Evolutionary conservation across 352 stramenopile genomes (phyloP), one percentile per base, ranked within the genome.

Genomic region (Globisporangium alternatum): DNA sequence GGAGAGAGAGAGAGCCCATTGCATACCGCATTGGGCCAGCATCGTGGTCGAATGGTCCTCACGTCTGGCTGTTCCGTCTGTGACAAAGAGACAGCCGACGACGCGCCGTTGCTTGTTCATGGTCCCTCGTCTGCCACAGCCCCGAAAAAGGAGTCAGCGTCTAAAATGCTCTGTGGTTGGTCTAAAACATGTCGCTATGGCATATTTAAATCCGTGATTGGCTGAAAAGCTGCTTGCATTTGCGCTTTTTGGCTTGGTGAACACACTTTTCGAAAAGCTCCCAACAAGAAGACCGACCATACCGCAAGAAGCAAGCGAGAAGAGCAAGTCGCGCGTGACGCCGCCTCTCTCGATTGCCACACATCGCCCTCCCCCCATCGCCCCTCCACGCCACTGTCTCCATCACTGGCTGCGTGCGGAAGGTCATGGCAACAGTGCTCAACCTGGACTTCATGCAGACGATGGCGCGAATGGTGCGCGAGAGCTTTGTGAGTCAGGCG

Each of bases 401-500:
- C 9, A 13, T 13, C 15, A 25, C n/a, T 3, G 51, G 30, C 60
- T 43, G 47, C 6, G 37, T 31, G 39, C 22, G 43, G n/a, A 25
- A 22, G 61, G 52, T 48, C 37, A 90, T 90, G 81, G 78, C 71
- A 43, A 61, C 77, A 2, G 69, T 83, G 67, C 71, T 90, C 47
- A 83, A 88, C 64, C 73, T 89, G 41, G 80, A 82, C 56, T 79
- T 77, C 44, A 75, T 92, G 61, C 76, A 92, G 65, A 74, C 72
- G 61, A 76, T 90, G 67, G 76, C 80, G 41, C 68, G 77, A 41
- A 75, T 83, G 37, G 70, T 92, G 51, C 80, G 80, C 51, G 67
- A 82, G 43, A 90, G 80, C 65, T 88, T 89, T 68, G 49, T 90
- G 53, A 85, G 72, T 39, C 83, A 92, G 64, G 80, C 70, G 44